Percentiles rank a stretch among this genome's conserved stretches.
Evolutionary conservation across 768 basidiomycete genomes (phyloP).

Genomic region (Calocera viscosa): DNA sequence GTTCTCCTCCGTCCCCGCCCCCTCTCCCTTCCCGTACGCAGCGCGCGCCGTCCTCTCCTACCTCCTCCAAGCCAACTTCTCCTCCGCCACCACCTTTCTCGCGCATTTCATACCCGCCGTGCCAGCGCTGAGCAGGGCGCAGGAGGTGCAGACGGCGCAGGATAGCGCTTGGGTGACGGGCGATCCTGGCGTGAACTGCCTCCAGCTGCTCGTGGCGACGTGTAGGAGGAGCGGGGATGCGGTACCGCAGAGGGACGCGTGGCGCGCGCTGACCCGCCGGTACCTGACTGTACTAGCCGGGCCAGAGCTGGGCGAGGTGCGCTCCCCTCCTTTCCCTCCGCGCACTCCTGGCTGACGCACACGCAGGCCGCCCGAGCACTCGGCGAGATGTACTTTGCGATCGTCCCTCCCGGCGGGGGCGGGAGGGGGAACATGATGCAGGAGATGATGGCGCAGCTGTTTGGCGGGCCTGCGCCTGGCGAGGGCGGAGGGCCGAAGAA

Average conservation of each 20-base stretch:
- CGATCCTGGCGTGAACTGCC: slow-evolving; percentile 71
- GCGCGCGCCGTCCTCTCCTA: slow-evolving; percentile 80
- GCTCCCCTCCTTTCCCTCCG: neutral
- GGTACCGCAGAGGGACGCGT: slow-evolving; percentile 30
- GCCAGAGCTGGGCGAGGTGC: slow-evolving; percentile 23
- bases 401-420: slow-evolving; percentile 57
- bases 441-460: slow-evolving; percentile 78
- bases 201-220: slow-evolving; percentile 77
- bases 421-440: slow-evolving; percentile 67
- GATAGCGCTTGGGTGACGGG: slow-evolving; percentile 63
- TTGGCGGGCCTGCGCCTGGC: slow-evolving; percentile 48
- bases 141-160: slow-evolving; percentile 31
- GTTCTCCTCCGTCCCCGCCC: neutral
- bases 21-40: slow-evolving; percentile 50
- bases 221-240: slow-evolving; percentile 62
- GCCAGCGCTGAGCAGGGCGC: slow-evolving; percentile 29
- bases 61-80: slow-evolving; percentile 73
- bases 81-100: slow-evolving; percentile 90
- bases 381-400: slow-evolving; percentile 68
- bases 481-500: neutral
- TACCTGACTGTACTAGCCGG: slow-evolving; percentile 42
- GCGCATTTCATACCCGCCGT: slow-evolving; percentile 47
- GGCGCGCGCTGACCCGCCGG: slow-evolving; percentile 72
- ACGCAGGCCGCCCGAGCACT: slow-evolving; percentile 54
- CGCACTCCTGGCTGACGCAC: neutral